phyloP scores from a whole-genome alignment of 1,139 yeast genomes.

The Yamadazyma diddensiae region DNA sequence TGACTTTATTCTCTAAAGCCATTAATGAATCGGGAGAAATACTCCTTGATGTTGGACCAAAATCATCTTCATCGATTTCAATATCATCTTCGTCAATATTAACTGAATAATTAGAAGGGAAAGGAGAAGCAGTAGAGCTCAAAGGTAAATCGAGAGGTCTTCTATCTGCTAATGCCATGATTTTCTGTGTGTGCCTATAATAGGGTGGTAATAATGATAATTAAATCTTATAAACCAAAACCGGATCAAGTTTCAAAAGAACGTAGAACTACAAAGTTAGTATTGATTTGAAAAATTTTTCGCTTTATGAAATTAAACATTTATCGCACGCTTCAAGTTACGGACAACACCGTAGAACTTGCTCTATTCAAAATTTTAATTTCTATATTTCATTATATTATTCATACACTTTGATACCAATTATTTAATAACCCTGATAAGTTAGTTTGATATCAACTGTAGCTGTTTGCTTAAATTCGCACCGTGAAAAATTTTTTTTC shows the following conservation, averaged over 20 bases:
- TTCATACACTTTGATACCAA: conserved; percentile 2
- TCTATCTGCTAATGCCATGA: conserved; percentile 58
- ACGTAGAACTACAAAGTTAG: conserved; percentile 2
- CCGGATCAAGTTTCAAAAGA: conserved; percentile 4
- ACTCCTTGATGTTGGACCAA: conserved; percentile 40
- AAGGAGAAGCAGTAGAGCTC: conserved; percentile 1
- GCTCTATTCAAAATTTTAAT: no score
- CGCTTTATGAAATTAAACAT: no score
- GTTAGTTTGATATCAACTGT: background rate
- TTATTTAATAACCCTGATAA: conserved; percentile 1
- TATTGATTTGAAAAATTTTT: no score
- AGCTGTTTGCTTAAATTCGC: conserved; percentile 3
- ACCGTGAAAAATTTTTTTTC: conserved; percentile 2
- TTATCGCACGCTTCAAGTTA: no score
- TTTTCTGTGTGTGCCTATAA: background rate
- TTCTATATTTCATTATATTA: background rate
- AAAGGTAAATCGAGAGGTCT: conserved; percentile 49
- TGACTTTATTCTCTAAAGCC: conserved; percentile 23
- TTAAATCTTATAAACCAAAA: conserved; percentile 15
- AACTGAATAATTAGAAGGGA: conserved; percentile 15
- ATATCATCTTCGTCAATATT: conserved; percentile 11
- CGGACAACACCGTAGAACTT: no score
- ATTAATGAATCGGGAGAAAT: conserved; percentile 45
- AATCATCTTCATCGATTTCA: conserved; percentile 14
- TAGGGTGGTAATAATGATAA: conserved; percentile 13